A percentile compares a stretch with the other conserved stretches of the same genome.
Evolutionary conservation across 2,329 filamentous ascomycete species (phyloP).

Genomic region (Penicillium sp.): DNA sequence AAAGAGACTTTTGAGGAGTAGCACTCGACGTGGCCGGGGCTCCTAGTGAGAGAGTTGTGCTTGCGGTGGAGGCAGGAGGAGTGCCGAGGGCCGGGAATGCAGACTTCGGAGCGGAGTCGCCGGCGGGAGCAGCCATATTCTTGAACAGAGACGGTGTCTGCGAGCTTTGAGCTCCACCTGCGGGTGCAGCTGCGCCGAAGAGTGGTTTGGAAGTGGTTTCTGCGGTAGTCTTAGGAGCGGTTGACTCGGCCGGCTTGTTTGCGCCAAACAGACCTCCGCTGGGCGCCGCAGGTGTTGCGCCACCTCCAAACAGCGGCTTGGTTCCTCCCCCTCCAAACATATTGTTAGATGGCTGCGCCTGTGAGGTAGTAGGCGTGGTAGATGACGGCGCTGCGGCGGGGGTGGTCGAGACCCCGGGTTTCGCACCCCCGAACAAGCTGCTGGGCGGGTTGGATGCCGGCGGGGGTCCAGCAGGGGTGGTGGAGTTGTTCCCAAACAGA

Average conservation of each 20-base stretch:
- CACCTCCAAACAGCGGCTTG: constrained; percentile 29
- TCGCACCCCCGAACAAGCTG: constrained; percentile 29
- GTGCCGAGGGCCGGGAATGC: constrained; percentile 26
- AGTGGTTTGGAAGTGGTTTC: constrained; percentile 28
- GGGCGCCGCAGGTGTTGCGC: constrained; percentile 18
- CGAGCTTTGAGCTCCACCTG: constrained; percentile 14
- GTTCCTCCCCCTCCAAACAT: constrained; percentile 30
- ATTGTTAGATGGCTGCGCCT: constrained; percentile 30
- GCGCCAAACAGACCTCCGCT: constrained; percentile 30
- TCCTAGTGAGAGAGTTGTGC: constrained; percentile 20
- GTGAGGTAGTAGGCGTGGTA: constrained; percentile 29
- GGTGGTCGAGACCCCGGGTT: constrained; percentile 23
- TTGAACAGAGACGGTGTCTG: constrained; percentile 33
- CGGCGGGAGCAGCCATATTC: constrained; percentile 26
- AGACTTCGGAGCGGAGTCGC: constrained; percentile 27
- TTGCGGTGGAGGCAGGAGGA: constrained; percentile 14
- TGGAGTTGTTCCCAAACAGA: constrained; percentile 45
- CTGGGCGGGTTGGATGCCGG: constrained; percentile 32
- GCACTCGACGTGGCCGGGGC: constrained; percentile 29
- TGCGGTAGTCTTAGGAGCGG: constrained; percentile 25
- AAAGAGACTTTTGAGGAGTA: constrained; percentile 37
- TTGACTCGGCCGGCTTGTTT: constrained; percentile 32
- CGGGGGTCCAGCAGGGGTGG: constrained; percentile 52
- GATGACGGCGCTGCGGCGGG: constrained; percentile 21
- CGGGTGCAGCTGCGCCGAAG: constrained; percentile 25